These are phyloP conservation scores for Carex arenaria DNA, from an alignment of 202 grass and related monocot species.

Conservation along the genomic window DNA sequence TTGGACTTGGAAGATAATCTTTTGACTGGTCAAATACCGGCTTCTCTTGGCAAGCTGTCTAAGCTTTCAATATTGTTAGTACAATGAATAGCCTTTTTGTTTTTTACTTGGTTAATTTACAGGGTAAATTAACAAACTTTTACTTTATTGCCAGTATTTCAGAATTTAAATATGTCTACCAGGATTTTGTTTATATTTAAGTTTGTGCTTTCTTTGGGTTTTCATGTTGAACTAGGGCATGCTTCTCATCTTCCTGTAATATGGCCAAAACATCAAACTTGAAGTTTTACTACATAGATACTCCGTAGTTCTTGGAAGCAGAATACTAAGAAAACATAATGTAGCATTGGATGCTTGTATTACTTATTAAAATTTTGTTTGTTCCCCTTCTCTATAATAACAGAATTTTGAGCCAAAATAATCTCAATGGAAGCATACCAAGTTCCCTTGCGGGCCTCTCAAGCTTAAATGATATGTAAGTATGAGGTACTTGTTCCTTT, in stretches of 20 bases:
- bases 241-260: not conserved
- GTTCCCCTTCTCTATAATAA: constrained; percentile 20
- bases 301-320: not conserved
- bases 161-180: constrained; percentile 1
- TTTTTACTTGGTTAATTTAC: constrained; percentile 17
- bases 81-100: constrained; percentile 14
- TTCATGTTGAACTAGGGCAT: not conserved
- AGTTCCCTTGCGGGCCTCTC: constrained; percentile 52
- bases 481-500: constrained; percentile 23
- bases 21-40: constrained; percentile 63
- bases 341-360: not conserved
- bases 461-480: constrained; percentile 86
- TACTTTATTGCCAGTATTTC: not conserved
- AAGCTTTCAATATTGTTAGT: constrained; percentile 69
- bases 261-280: not conserved
- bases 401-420: constrained; percentile 89
- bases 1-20: constrained; percentile 75
- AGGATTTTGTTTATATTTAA: not conserved
- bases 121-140: constrained; percentile 1
- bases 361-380: constrained; percentile 13
- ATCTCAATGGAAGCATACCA: constrained; percentile 69
- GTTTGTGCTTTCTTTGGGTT: not conserved
- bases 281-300: not conserved
- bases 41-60: constrained; percentile 64
- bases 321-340: not conserved